A percentile compares a stretch with the other conserved stretches of the same genome.
Conservation (phyloP, 495 filamentous ascomycete genomes). For the Penicillium cinerascens region DNA sequence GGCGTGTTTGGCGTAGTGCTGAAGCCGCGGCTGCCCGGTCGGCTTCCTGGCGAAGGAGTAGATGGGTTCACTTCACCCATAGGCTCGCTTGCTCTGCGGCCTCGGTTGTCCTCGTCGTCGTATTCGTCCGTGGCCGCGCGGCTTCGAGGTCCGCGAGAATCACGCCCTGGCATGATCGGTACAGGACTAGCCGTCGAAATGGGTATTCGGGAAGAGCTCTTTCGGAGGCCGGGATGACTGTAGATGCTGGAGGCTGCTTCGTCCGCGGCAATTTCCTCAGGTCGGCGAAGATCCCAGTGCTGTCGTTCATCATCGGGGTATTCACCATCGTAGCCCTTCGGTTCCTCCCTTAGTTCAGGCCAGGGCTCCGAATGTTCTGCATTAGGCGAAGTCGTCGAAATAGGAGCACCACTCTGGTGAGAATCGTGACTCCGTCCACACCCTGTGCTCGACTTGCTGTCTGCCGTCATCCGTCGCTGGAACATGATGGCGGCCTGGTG, state of each 20-base stretch:
- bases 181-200: conserved; percentile 72
- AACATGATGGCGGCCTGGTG: conserved; percentile 79
- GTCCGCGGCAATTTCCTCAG: conserved; percentile 76
- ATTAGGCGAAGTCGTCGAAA: conserved; percentile 28
- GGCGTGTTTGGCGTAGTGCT: conserved; percentile 28
- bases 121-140: conserved; percentile 42
- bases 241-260: conserved; percentile 41
- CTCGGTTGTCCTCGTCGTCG: conserved; percentile 59
- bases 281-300: conserved; percentile 70
- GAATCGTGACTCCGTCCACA: conserved; percentile 53
- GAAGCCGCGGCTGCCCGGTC: conserved; percentile 44
- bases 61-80: conserved; percentile 53
- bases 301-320: conserved; percentile 31
- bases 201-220: conserved; percentile 74
- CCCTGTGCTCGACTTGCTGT: conserved; percentile 57
- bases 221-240: conserved; percentile 40
- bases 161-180: conserved; percentile 72
- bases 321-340: conserved; percentile 39
- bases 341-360: conserved; percentile 38
- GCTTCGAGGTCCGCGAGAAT: conserved; percentile 63
- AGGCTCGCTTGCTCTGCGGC: conserved; percentile 71
- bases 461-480: conserved; percentile 53
- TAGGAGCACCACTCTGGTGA: conserved; percentile 26
- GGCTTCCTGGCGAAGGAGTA: conserved; percentile 38
- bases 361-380: conserved; percentile 36